Evolutionary conservation across 2,329 filamentous ascomycete species (phyloP).

Genomic region (Epichloe typhina): DNA sequence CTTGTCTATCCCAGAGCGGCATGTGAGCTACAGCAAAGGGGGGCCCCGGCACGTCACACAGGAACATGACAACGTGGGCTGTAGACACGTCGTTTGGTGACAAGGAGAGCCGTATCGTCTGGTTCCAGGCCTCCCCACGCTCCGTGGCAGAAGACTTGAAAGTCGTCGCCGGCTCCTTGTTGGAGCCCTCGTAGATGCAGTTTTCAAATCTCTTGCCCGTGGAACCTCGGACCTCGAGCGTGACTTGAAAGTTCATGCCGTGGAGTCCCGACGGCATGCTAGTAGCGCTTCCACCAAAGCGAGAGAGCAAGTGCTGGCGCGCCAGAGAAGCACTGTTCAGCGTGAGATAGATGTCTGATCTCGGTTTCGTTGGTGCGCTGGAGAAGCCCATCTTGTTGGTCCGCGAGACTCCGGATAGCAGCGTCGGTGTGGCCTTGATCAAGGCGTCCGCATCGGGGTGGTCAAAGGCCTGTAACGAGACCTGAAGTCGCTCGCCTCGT

Average conservation of each 20-base stretch:
- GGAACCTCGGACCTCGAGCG: conserved; percentile 70
- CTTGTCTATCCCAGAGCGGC: conserved; percentile 83
- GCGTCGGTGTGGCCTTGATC: conserved; percentile 75
- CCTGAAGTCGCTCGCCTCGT: conserved; percentile 61
- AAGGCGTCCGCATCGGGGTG: conserved; percentile 66
- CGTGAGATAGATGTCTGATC: conserved; percentile 92
- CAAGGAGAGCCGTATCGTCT: conserved; percentile 73
- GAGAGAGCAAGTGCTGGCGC: conserved; percentile 56
- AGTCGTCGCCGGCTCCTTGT: conserved; percentile 62
- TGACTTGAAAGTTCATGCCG: conserved; percentile 71
- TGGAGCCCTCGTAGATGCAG: conserved; percentile 79
- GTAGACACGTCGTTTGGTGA: conserved; percentile 66
- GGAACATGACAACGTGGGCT: conserved; percentile 77
- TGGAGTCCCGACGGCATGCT: conserved; percentile 48
- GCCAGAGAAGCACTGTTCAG: conserved; percentile 67
- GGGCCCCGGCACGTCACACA: conserved; percentile 74
- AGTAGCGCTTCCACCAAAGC: conserved; percentile 60
- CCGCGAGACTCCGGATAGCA: conserved; percentile 67
- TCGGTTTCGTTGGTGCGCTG: conserved; percentile 71
- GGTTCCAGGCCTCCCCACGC: conserved; percentile 71
- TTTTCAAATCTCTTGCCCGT: conserved; percentile 73
- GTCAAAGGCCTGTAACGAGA: conserved; percentile 68
- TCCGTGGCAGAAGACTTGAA: conserved; percentile 80
- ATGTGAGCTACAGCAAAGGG: conserved; percentile 85
- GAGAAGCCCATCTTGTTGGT: conserved; percentile 90